Base-by-base conservation (phyloP, 305 asterid species). In the Fraxinus albicans region DNA sequence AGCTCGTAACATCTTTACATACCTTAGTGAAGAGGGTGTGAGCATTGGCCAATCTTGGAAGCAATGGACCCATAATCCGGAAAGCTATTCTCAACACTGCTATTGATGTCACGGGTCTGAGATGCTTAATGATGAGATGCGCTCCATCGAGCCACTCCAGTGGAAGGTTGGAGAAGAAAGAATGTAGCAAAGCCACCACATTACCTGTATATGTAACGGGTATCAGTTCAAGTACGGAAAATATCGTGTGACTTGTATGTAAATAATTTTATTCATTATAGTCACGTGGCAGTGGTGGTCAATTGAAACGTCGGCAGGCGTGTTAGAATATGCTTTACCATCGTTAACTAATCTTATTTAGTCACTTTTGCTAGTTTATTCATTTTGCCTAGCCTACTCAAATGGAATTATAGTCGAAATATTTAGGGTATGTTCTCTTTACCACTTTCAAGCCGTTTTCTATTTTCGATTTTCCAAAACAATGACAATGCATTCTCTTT, bases 81-180 rank as follows among this genome's bases (percentile, higher is more conserved):
- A 95, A 96, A 82, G 96, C 97, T 85, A 96, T 92, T 90, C 99
- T 91, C 90, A 96, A 81, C 78, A 93, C 98, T 21, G 98, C 98
- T 79, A 95, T 87, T 55, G 99, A 95, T 23, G 97, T 92, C 85
- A 96, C 96, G n/a, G 99, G 99, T 85, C 90, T 90, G 73, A 95
- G 96, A 86, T 96, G 97, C 90, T 96, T 92, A 53, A 95, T 89
- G 81, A 96, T 90, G 77, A 91, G 91, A 86, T 89, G 98, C 67
- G 99, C 87, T 85, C 97, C 98, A 81, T 94, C 99, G 27, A 96
- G 90, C 99, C 99, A 96, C 90, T 96, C 98, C 78, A 91, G 88
- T 6, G 99, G 99, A 79, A 96, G 98, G 85, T 96, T 96, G 85
- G 93, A 85, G 91, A 94, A 94, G 95, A 94, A 95, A 82, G 98